phyloP scores from a whole-genome alignment of 441 rosid species.

The Adansonia grandidieri region DNA sequence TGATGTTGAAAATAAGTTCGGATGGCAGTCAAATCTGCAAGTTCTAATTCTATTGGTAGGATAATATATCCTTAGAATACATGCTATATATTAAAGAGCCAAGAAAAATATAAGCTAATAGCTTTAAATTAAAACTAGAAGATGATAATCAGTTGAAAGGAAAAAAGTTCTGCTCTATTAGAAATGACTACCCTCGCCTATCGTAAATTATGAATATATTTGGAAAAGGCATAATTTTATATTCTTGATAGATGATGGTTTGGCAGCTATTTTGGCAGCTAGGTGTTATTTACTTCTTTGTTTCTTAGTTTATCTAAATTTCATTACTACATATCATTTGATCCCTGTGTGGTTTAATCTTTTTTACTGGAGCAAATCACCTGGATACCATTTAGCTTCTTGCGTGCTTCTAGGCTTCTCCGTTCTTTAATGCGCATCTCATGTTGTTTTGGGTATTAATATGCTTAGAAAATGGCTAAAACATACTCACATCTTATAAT shows the following conservation, averaged over 20 bases:
- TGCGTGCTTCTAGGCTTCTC: background rate
- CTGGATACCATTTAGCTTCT: background rate
- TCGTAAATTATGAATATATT: constrained; percentile 1
- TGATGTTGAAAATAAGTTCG: background rate
- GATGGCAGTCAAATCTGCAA: background rate
- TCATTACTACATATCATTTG: background rate
- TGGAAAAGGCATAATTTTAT: background rate
- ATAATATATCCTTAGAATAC: background rate
- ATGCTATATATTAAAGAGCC: background rate
- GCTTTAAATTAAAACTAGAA: background rate
- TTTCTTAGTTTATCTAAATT: background rate
- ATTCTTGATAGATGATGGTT: constrained; percentile 1
- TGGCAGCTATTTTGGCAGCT: constrained; percentile 2
- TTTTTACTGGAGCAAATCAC: background rate
- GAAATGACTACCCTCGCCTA: background rate
- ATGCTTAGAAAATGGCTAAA: background rate
- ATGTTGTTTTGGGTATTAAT: background rate
- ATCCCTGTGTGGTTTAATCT: background rate
- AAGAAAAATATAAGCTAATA: background rate
- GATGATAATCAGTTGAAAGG: background rate
- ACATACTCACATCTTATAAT: constrained; percentile 17
- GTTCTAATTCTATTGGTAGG: background rate
- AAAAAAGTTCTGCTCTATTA: background rate
- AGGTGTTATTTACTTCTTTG: background rate
- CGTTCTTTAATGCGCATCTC: background rate